These are phyloP conservation scores for Litchi chinensis DNA, from an alignment of 345 rosid species.

Conservation along the genomic window DNA sequence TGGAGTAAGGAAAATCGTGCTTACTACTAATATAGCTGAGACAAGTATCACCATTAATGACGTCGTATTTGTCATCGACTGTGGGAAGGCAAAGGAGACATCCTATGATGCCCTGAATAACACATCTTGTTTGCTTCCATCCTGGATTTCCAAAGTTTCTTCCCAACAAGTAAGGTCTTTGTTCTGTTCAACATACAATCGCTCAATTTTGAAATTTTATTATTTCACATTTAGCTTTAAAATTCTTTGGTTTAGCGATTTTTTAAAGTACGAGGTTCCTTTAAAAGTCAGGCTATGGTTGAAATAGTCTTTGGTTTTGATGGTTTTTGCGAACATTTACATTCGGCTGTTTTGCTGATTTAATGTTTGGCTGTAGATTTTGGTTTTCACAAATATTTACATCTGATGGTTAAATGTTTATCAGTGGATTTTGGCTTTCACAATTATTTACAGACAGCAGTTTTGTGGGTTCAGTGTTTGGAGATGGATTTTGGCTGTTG, in stretches of 20 bases:
- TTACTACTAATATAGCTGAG: constrained; percentile 94
- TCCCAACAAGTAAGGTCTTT: constrained; percentile 77
- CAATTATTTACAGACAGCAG: too few species aligned
- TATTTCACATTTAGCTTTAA: not conserved
- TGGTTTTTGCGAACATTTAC: too few species aligned
- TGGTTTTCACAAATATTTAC: too few species aligned
- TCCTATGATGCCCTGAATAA: constrained; percentile 95
- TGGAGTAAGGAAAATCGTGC: constrained; percentile 87
- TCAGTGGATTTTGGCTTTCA: too few species aligned
- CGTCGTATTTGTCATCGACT: constrained; percentile 85
- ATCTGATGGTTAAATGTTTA: too few species aligned
- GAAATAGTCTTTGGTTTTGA: too few species aligned
- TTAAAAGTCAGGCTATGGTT: not conserved
- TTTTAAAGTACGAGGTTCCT: not conserved
- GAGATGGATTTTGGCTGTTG: too few species aligned
- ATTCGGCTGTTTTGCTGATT: too few species aligned
- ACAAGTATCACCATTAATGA: constrained; percentile 95
- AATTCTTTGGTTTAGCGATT: not conserved
- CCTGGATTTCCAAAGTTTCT: constrained; percentile 95
- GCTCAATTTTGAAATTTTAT: not conserved
- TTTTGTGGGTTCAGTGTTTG: too few species aligned
- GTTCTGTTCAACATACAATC: constrained; percentile 22
- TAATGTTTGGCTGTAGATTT: too few species aligned
- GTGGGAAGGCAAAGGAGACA: constrained; percentile 96
- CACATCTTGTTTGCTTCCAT: constrained; percentile 91